A percentile compares a stretch with the other conserved stretches of the same genome.
phyloP scores from a whole-genome alignment of 371 early-diverging fungal species.

The Blastocladiella emersonii region DNA sequence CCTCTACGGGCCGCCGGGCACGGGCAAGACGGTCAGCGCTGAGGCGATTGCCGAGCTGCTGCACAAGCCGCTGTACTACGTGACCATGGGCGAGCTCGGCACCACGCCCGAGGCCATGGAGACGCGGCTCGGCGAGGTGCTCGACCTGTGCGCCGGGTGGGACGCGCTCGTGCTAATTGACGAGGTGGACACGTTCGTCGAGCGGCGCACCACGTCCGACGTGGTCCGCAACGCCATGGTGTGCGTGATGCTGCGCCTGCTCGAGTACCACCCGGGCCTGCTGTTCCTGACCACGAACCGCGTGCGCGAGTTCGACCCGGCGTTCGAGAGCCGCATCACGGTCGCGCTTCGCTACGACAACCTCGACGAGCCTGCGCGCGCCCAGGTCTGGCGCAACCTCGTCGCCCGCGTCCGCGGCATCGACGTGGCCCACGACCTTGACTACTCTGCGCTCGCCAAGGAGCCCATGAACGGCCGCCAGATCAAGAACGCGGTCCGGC shows the following conservation, averaged over 20 bases:
- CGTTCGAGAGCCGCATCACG: conserved; percentile 29
- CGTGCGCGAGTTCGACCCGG: conserved; percentile 32
- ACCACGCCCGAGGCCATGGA: conserved; percentile 30
- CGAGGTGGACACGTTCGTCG: conserved; percentile 36
- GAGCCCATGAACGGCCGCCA: conserved; percentile 32
- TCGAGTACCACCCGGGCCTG: conserved; percentile 38
- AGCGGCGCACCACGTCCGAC: conserved; percentile 23
- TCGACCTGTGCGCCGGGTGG: conserved; percentile 32
- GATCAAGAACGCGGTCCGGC: conserved; percentile 32
- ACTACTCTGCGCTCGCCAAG: conserved; percentile 16
- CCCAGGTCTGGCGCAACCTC: conserved; percentile 32
- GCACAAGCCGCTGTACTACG: conserved; percentile 31
- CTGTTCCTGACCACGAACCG: conserved; percentile 38
- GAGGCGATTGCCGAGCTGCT: conserved; percentile 46
- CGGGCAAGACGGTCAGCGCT: conserved; percentile 55
- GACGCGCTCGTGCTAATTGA: conserved; percentile 30
- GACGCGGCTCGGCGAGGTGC: conserved; percentile 20
- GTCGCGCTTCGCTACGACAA: conserved; percentile 30
- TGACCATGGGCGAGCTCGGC: conserved; percentile 40
- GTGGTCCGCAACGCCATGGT: conserved; percentile 33
- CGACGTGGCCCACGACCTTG: conserved; percentile 8
- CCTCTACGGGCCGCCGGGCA: conserved; percentile 51
- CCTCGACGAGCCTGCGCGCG: conserved; percentile 19
- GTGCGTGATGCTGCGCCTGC: conserved; percentile 32
- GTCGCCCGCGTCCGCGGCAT: conserved; percentile 15